A percentile compares a stretch with the other conserved stretches of the same genome.
phyloP scores from a whole-genome alignment of 305 asterid genomes.

The Plantago coronopus region DNA sequence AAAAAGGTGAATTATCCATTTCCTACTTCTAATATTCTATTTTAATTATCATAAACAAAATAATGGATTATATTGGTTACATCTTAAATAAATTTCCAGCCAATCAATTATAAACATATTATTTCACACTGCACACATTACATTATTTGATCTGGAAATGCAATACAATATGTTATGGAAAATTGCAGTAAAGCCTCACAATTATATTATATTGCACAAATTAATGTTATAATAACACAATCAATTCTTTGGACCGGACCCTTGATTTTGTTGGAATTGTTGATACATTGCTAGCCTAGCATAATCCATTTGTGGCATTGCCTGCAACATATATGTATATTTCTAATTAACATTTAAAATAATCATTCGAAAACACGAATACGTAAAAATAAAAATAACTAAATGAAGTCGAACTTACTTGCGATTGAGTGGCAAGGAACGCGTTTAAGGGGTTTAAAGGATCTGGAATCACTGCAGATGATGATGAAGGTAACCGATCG shows the following conservation, averaged over 20 bases:
- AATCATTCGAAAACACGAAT: too few relatives aligned
- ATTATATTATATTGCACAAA: background rate
- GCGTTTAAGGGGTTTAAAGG: constrained; percentile 44
- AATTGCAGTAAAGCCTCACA: background rate
- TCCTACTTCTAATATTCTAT: too few relatives aligned
- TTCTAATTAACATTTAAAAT: background rate
- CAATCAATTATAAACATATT: too few relatives aligned
- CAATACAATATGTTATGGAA: background rate
- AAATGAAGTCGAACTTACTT: constrained; percentile 31
- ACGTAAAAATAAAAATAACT: too few relatives aligned
- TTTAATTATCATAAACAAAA: too few relatives aligned
- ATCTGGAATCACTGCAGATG: constrained; percentile 33
- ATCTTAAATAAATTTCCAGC: too few relatives aligned
- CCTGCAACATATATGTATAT: constrained; percentile 34
- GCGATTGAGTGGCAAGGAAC: constrained; percentile 51
- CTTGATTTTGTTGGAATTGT: constrained; percentile 45
- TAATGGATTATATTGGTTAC: too few relatives aligned
- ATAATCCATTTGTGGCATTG: constrained; percentile 55
- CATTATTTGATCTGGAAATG: too few relatives aligned
- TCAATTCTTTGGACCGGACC: constrained; percentile 30
- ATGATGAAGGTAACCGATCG: constrained; percentile 25
- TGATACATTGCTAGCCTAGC: constrained; percentile 65
- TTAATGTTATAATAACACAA: background rate
- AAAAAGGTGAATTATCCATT: too few relatives aligned
- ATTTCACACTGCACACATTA: too few relatives aligned